Conservation (phyloP, 257 asterid genomes). For the Coffea eugenioides region DNA sequence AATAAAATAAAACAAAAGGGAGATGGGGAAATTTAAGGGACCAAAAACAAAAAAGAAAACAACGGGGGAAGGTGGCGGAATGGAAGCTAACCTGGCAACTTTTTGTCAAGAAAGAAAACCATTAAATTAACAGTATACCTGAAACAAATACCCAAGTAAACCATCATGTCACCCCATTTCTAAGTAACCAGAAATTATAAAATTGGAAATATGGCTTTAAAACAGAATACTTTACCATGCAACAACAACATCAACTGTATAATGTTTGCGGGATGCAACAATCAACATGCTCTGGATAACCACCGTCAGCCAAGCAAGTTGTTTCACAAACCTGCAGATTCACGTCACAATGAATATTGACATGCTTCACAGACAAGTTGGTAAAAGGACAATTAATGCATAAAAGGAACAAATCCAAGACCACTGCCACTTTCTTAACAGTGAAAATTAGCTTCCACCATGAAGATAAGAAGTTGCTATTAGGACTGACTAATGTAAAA, state of each 20-base stretch:
- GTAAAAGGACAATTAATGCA: not conserved
- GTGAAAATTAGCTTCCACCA: not conserved
- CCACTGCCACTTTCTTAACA: too few relatives aligned
- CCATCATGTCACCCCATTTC: not conserved
- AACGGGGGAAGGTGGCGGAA: not conserved
- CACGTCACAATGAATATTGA: slow-evolving; percentile 3
- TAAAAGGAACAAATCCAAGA: not conserved
- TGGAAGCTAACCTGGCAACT: slow-evolving; percentile 64
- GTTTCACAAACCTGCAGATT: slow-evolving; percentile 73
- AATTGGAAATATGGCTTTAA: not conserved
- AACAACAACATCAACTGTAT: slow-evolving; percentile 89
- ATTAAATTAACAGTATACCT: slow-evolving; percentile 97
- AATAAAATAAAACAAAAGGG: too few relatives aligned
- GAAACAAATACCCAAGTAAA: slow-evolving; percentile 19
- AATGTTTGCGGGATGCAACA: slow-evolving; percentile 92
- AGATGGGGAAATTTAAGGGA: not conserved
- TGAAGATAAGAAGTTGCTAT: not conserved
- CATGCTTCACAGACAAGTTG: not conserved
- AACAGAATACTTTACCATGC: slow-evolving; percentile 65
- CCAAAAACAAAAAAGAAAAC: not conserved
- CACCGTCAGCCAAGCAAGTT: slow-evolving; percentile 73
- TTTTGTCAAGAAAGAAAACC: slow-evolving; percentile 86
- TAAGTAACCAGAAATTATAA: not conserved
- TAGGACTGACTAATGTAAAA: not conserved
- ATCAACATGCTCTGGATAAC: slow-evolving; percentile 86